phyloP scores from a whole-genome alignment of 768 basidiomycete genomes.

The Leccinellum rugosiceps region DNA sequence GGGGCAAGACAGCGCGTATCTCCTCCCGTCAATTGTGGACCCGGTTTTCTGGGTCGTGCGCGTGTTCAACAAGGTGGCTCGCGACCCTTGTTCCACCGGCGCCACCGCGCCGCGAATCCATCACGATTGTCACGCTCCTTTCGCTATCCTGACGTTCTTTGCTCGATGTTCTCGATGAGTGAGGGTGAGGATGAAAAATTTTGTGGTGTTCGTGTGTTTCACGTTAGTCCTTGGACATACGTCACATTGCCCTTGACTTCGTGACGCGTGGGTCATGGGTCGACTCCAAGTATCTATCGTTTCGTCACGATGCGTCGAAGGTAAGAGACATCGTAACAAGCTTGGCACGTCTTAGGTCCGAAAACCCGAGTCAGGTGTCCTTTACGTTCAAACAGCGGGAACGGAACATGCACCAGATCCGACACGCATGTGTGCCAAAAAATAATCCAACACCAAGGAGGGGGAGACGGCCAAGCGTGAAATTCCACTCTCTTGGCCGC shows the following conservation, averaged over 20 bases:
- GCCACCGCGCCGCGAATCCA: neutral
- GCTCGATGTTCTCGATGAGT: neutral
- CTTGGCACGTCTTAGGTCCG: neutral
- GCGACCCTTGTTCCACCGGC: constrained; percentile 1
- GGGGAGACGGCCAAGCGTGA: neutral
- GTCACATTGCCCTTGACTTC: neutral
- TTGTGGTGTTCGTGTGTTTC: neutral
- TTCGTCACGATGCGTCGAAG: neutral
- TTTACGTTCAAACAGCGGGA: neutral
- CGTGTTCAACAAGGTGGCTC: constrained; percentile 1
- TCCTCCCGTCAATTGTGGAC: neutral
- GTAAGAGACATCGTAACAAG: neutral
- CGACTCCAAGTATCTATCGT: neutral
- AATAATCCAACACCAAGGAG: neutral
- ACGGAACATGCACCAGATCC: neutral
- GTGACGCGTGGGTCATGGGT: neutral
- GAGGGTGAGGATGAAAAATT: neutral
- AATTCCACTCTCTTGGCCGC: neutral
- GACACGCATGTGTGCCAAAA: too few species aligned
- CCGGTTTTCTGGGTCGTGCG: neutral
- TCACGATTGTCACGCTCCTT: neutral
- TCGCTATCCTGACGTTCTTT: neutral
- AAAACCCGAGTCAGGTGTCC: neutral
- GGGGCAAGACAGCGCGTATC: neutral
- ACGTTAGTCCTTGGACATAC: neutral